These are phyloP conservation scores for Sugiyamaella qingdaonensis DNA, from an alignment of 805 yeast genomes.

Conservation along the genomic window DNA sequence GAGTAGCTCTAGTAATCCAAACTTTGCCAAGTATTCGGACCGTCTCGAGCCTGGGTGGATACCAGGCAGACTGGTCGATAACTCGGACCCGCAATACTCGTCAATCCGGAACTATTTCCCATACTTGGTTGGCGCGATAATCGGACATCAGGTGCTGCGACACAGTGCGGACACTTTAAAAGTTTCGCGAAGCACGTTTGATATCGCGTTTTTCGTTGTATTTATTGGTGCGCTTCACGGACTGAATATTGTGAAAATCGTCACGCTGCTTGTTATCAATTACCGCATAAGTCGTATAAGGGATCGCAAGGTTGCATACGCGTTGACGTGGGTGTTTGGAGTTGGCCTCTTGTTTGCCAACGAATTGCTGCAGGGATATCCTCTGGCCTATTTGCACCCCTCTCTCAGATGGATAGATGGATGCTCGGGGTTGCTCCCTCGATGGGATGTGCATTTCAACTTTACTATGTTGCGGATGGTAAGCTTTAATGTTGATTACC, in stretches of 20 bases:
- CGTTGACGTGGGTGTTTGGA: slow-evolving; percentile 69
- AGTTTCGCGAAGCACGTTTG: slow-evolving; percentile 53
- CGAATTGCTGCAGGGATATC: slow-evolving; percentile 56
- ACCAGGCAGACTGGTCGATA: slow-evolving; percentile 69
- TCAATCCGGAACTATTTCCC: slow-evolving; percentile 81
- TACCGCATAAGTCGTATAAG: slow-evolving; percentile 43
- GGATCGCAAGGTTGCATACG: slow-evolving; percentile 11
- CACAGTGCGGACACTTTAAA: slow-evolving; percentile 26
- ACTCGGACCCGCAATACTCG: slow-evolving; percentile 84
- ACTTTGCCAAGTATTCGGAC: slow-evolving; percentile 59
- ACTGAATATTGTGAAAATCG: slow-evolving; percentile 57
- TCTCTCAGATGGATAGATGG: slow-evolving; percentile 53
- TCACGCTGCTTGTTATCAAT: slow-evolving; percentile 53
- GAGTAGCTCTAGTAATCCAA: slow-evolving; percentile 58
- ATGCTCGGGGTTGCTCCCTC: slow-evolving; percentile 68
- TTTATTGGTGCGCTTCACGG: slow-evolving; percentile 80
- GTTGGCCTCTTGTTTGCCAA: slow-evolving; percentile 73
- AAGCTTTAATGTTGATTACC: slow-evolving; percentile 75
- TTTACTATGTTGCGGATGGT: slow-evolving; percentile 81
- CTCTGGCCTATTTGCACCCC: slow-evolving; percentile 42
- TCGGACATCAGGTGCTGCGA: slow-evolving; percentile 53
- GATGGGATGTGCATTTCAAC: slow-evolving; percentile 97
- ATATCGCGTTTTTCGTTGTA: slow-evolving; percentile 62
- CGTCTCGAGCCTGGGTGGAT: slow-evolving; percentile 81
- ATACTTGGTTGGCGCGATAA: slow-evolving; percentile 51